phyloP scores from a whole-genome alignment of 768 basidiomycete species.

The Suillus brevipes region DNA sequence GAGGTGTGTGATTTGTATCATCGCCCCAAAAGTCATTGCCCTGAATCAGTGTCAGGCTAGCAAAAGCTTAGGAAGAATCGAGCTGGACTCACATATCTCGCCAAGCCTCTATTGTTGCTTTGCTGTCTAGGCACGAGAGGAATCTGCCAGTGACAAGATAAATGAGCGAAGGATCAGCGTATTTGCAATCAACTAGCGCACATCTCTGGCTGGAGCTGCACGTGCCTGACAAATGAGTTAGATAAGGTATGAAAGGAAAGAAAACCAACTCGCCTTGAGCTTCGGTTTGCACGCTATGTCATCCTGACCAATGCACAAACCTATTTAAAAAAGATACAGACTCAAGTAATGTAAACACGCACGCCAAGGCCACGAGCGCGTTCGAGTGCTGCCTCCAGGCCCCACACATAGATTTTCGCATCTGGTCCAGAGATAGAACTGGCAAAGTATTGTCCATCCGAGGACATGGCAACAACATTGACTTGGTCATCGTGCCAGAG shows the following conservation, averaged over 20 bases:
- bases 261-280: background rate
- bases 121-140: background rate
- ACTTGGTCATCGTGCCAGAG: conserved; percentile 82
- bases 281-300: background rate
- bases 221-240: background rate
- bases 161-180: background rate
- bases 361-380: too few species aligned
- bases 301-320: too few species aligned
- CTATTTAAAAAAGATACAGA: too few species aligned
- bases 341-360: too few species aligned
- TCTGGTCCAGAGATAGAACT: conserved; percentile 62
- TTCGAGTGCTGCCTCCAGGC: conserved; percentile 43
- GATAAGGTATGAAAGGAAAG: background rate
- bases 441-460: conserved; percentile 77
- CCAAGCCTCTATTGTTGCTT: background rate
- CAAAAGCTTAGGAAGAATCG: background rate
- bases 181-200: background rate
- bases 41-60: background rate
- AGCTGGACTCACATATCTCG: background rate
- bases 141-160: background rate
- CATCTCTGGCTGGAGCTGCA: background rate
- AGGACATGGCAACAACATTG: conserved; percentile 43
- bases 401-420: conserved; percentile 76
- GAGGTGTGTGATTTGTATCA: background rate
- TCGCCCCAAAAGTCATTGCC: background rate